A percentile compares a stretch with the other conserved stretches of the same genome.
phyloP scores from a whole-genome alignment of 2,329 filamentous ascomycete species.

The Fragosphaeria purpurea region DNA sequence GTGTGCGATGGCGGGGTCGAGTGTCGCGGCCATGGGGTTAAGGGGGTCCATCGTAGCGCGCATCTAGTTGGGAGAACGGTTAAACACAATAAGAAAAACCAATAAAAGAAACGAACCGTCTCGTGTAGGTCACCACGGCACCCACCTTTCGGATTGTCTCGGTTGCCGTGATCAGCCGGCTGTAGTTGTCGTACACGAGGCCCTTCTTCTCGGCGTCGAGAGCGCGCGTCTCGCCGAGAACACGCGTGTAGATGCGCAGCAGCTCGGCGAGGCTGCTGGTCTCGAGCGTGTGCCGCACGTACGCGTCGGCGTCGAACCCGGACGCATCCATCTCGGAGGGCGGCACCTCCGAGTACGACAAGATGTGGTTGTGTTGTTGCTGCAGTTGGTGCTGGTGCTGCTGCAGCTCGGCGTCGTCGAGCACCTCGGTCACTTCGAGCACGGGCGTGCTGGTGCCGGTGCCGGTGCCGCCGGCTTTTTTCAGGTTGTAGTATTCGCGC shows the following conservation, averaged over 20 bases:
- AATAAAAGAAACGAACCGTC: neutral
- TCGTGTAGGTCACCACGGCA: neutral
- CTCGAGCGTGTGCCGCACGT: constrained; percentile 52
- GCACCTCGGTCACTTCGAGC: constrained; percentile 31
- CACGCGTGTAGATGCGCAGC: constrained; percentile 57
- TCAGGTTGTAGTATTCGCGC: constrained; percentile 90
- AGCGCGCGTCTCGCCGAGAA: constrained; percentile 73
- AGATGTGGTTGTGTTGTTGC: neutral
- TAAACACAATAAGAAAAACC: neutral
- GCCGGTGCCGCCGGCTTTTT: constrained; percentile 29
- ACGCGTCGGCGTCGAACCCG: constrained; percentile 63
- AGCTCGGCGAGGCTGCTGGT: constrained; percentile 57
- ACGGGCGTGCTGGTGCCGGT: constrained; percentile 23
- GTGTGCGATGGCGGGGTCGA: constrained; percentile 63
- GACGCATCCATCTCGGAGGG: constrained; percentile 63
- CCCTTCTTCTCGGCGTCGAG: constrained; percentile 95
- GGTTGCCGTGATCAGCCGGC: constrained; percentile 89
- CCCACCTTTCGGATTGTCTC: constrained; percentile 77
- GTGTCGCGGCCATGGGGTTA: constrained; percentile 61
- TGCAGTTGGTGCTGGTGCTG: constrained; percentile 8
- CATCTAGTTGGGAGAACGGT: constrained; percentile 41
- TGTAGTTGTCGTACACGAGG: constrained; percentile 96
- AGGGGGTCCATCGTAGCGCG: constrained; percentile 70
- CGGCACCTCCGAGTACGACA: constrained; percentile 43
- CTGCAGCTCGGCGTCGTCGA: constrained; percentile 17